These are phyloP conservation scores for Manihot esculenta DNA, from an alignment of 441 rosid genomes.

Conservation along the genomic window DNA sequence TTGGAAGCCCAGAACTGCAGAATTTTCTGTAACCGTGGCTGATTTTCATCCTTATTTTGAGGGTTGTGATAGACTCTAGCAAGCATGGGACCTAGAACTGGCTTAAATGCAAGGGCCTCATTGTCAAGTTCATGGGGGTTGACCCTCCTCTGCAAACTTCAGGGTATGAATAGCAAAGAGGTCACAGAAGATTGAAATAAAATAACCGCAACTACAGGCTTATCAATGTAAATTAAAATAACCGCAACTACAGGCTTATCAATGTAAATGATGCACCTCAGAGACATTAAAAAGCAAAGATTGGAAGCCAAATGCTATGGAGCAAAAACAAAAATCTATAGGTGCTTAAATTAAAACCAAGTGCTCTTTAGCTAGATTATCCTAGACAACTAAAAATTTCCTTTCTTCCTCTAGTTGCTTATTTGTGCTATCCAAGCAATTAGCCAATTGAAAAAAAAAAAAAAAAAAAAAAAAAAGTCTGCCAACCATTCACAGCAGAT, in stretches of 20 bases:
- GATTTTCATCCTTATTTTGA: constrained; percentile 81
- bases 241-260: neutral
- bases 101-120: constrained; percentile 87
- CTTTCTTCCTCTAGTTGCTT: neutral
- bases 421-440: neutral
- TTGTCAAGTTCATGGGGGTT: constrained; percentile 74
- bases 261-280: neutral
- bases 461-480: neutral
- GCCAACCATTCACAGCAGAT: too few species aligned
- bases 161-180: constrained; percentile 7
- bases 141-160: constrained; percentile 80
- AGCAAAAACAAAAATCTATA: constrained; percentile 7
- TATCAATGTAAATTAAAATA: neutral
- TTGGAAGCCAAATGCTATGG: constrained; percentile 1
- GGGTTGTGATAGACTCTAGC: constrained; percentile 76
- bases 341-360: neutral
- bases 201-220: neutral
- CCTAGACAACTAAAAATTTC: neutral
- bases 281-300: neutral
- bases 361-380: neutral
- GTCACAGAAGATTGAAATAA: neutral
- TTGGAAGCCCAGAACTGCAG: constrained; percentile 92
- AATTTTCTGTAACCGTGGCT: constrained; percentile 77
- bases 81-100: constrained; percentile 85
- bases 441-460: neutral